Evolutionary conservation across 495 filamentous ascomycete genomes (phyloP), one percentile per base, ranked within the genome.

Genomic region (Penicillium argentinense): DNA sequence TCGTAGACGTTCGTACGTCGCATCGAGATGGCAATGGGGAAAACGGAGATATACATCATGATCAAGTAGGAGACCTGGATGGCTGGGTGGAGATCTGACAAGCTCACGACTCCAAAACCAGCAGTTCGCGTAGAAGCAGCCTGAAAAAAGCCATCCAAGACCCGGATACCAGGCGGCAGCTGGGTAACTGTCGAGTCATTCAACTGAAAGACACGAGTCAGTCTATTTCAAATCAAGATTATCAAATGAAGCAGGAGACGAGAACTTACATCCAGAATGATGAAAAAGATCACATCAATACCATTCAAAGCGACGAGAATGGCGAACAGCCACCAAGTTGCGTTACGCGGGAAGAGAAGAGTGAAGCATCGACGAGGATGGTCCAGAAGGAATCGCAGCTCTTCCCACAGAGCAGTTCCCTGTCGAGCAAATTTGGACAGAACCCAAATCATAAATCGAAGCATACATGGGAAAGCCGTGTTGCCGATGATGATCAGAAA

Each of bases 31-130:
- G 92, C 92, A 55, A 97, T 92, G 19, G 92, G 92, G 56, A 95
- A 89, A 29, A 96, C 88, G 36, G 92, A 96, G 51, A 97, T 97
- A 64, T 97, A 97, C 92, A 97, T 97, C 92, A 97, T 97, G 67
- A 97, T 83, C 67, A 96, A 67, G 71, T 96, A 97, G 13, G 90
- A 96, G 3, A 93, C 87, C 59, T 97, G 92, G 9, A 96, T 89
- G 2, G 85, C 92, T 0, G 92, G 92, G 56, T 97, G 92, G 11
- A 97, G 74, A 0, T 73, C 64, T 5, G 87, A 72, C 18, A 97
- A 68, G 49, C 85, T 86, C 54, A 96, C 78, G 36, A 87, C 85
- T 5, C 86, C 73, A 56, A 95, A 95, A 1, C 92, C 92, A 2
- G 92, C 90, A 2, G 91, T 96, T 51, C 92, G 74, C 0, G 92